Base-by-base conservation (phyloP, 768 basidiomycete genomes). In the Sistotremastrum suecicum region DNA sequence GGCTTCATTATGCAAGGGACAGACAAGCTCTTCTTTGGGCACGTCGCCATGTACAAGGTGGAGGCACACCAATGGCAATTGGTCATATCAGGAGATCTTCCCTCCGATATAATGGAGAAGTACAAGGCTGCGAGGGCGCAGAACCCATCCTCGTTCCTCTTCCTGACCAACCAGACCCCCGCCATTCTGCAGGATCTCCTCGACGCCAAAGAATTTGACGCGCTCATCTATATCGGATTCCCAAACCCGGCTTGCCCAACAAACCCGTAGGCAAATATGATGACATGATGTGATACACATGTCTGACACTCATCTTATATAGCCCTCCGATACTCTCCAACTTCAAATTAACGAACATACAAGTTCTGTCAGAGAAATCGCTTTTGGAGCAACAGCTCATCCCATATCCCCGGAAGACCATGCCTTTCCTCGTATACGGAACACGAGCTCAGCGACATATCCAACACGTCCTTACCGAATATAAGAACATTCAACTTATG, bases 351-450 rank as follows among this genome's bases (percentile, higher is more conserved):
- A 53, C 58, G 7, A 57, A 60, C 37, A 59, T 66, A 39, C 46
- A 36, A 11, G 56, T 64, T 46, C 41, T 69, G 40, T 60, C 58
- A 46, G 53, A 65, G 32, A 52, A 56, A 3, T 49, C 58, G 5
- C 53, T 69, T 4, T 45, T 50, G 31, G 56, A 61, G 20, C 50
- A 51, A 20, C 53, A 54, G 47, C 59, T 62, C 32, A 60, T 61
- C 34, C n/a, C 45, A 20, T 20, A 20, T 37, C 64, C 66, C 10
- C 54, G 58, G 33, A 45, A 49, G 10, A 47, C 44, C 35, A 65
- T 60, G 51, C 66, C 65, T 4, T 70, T 70, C 57, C 67, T 65
- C 50, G 49, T 70, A n/a, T 71, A 66, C 41, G 65, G 67, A 12
- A 58, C 58, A 5, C 7, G 39, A 3, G 39, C 45, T 36, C 52